Evolutionary conservation across 73 alveolate genomes (phyloP).

Genomic region (Stentor coeruleus): DNA sequence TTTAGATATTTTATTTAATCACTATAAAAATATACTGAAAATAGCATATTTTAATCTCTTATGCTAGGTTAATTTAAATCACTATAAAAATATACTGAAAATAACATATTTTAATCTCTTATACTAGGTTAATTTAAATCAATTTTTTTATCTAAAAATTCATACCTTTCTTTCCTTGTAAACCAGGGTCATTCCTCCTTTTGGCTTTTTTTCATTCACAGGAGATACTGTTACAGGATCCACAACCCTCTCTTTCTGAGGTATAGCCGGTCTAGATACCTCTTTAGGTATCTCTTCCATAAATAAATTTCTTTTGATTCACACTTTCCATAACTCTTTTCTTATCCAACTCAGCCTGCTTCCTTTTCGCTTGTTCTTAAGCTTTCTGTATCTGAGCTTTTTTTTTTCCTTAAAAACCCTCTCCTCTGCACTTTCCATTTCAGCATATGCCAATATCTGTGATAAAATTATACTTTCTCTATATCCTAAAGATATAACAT

Average conservation of each 20-base stretch:
- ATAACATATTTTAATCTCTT: too few species aligned
- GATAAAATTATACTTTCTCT: constrained; percentile 87
- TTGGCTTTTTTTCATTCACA: not conserved
- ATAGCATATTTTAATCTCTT: too few species aligned
- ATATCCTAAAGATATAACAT: constrained; percentile 88
- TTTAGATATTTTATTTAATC: too few species aligned
- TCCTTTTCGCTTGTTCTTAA: constrained; percentile 44
- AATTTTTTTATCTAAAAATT: too few species aligned
- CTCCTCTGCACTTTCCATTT: constrained; percentile 96
- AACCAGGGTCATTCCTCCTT: not conserved
- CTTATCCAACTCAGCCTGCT: constrained; percentile 29
- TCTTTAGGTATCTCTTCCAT: not conserved
- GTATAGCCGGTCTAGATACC: not conserved
- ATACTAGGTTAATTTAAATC: too few species aligned
- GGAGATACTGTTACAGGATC: not conserved
- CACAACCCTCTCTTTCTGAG: not conserved
- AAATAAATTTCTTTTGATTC: not conserved
- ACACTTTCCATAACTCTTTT: constrained; percentile 36
- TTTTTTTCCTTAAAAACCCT: constrained; percentile 60
- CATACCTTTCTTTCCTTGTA: not conserved
- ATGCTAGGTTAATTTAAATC: too few species aligned
- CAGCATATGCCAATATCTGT: constrained; percentile 80
- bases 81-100: too few species aligned
- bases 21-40: too few species aligned
- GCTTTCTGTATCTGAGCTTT: constrained; percentile 52